Evolutionary conservation across 768 basidiomycete species (phyloP).

Genomic region (Cystobasidium tubakii): DNA sequence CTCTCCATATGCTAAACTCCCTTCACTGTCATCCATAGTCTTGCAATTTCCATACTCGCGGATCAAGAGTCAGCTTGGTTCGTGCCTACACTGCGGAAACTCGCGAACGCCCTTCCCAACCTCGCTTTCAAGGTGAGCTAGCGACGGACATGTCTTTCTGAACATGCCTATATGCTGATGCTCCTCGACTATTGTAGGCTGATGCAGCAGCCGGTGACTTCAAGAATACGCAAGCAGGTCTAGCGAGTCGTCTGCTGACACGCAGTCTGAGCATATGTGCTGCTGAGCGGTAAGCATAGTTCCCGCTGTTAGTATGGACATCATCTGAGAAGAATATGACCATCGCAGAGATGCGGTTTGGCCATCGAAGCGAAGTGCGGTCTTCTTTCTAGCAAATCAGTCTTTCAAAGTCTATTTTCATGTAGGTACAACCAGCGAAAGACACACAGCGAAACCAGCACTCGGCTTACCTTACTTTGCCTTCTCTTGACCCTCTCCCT

Average conservation of each 20-base stretch:
- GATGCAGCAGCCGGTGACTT: conserved; percentile 37
- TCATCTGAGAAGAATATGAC: too few species aligned
- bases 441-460: not conserved
- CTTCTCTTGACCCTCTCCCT: not conserved
- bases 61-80: conserved; percentile 42
- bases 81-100: conserved; percentile 41
- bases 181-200: conserved; percentile 31
- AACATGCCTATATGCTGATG: not conserved
- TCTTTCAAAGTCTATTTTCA: conserved; percentile 45
- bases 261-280: conserved; percentile 43
- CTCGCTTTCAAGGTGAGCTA: conserved; percentile 38
- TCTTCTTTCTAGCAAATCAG: conserved; percentile 45
- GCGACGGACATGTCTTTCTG: not conserved
- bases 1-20: too few species aligned
- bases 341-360: conserved; percentile 17
- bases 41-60: conserved; percentile 35
- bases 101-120: conserved; percentile 28
- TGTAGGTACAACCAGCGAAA: conserved; percentile 5
- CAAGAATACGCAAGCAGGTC: conserved; percentile 38
- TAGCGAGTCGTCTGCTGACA: conserved; percentile 38
- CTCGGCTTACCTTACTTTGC: not conserved
- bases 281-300: conserved; percentile 38
- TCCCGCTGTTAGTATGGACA: too few species aligned
- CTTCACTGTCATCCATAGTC: conserved; percentile 1
- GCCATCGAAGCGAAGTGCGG: conserved; percentile 41